Evolutionary conservation across 805 yeast species (phyloP).

Genomic region (Sugiyamaella qingdaonensis): DNA sequence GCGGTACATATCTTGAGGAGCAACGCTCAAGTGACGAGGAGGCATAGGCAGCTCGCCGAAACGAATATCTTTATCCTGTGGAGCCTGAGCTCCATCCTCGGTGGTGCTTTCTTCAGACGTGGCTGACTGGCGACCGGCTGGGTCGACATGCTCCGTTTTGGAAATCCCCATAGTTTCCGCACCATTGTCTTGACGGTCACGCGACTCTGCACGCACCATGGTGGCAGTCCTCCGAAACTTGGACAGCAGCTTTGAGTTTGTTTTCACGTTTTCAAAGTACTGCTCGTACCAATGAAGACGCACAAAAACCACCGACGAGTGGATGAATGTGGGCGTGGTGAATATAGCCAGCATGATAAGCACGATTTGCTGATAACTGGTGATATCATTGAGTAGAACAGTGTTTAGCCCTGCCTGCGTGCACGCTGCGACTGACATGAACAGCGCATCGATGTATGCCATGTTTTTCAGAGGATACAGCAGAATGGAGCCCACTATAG

Average conservation of each 20-base stretch:
- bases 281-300: slow-evolving; percentile 88
- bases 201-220: slow-evolving; percentile 43
- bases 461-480: slow-evolving; percentile 69
- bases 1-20: slow-evolving; percentile 79
- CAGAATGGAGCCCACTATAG: slow-evolving; percentile 66
- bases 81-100: slow-evolving; percentile 19
- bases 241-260: slow-evolving; percentile 70
- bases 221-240: slow-evolving; percentile 80
- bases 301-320: slow-evolving; percentile 68
- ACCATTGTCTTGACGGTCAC: slow-evolving; percentile 10
- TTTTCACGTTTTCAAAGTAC: slow-evolving; percentile 76
- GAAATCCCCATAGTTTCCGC: neutral
- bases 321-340: slow-evolving; percentile 86
- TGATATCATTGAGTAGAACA: slow-evolving; percentile 57
- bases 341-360: slow-evolving; percentile 59
- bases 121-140: neutral
- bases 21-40: slow-evolving; percentile 40
- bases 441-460: slow-evolving; percentile 72
- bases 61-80: slow-evolving; percentile 38
- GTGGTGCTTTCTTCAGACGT: slow-evolving; percentile 18
- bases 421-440: slow-evolving; percentile 68
- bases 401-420: slow-evolving; percentile 95
- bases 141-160: neutral
- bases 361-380: slow-evolving; percentile 74
- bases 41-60: slow-evolving; percentile 52